phyloP scores from a whole-genome alignment of 192 early-diverging fungal species.

The Backusella tuberculispora region DNA sequence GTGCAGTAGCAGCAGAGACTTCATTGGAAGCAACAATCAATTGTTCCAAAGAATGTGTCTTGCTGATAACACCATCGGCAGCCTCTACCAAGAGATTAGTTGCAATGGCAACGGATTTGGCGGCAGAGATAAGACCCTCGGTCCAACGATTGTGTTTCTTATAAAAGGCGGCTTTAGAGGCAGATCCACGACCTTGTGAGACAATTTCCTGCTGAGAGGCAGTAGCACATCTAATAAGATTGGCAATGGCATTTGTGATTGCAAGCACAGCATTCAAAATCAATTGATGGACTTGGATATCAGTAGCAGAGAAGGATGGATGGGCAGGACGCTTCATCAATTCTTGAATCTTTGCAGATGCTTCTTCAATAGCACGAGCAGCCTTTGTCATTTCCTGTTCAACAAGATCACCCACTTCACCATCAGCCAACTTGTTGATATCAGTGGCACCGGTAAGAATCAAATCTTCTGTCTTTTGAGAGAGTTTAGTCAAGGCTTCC shows the following conservation, averaged over 20 bases:
- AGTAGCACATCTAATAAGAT: constrained; percentile 93
- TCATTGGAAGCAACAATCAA: constrained; percentile 98
- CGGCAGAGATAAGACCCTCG: constrained; percentile 96
- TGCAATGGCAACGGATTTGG: constrained; percentile 92
- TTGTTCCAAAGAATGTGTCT: constrained; percentile 90
- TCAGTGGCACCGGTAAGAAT: constrained; percentile 61
- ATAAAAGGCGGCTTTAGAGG: constrained; percentile 89
- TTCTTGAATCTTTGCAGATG: constrained; percentile 78
- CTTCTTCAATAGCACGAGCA: constrained; percentile 90
- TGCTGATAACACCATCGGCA: constrained; percentile 93
- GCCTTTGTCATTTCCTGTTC: constrained; percentile 94
- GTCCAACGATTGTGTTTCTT: constrained; percentile 99
- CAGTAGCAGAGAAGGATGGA: constrained; percentile 65
- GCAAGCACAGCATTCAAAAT: constrained; percentile 91
- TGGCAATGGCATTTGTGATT: constrained; percentile 91
- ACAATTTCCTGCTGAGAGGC: constrained; percentile 98
- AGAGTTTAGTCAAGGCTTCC: constrained; percentile 70
- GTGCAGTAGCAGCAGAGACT: constrained; percentile 94
- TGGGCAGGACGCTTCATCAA: constrained; percentile 81
- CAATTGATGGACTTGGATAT: constrained; percentile 89
- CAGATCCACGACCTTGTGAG: constrained; percentile 82
- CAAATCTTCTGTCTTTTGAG: constrained; percentile 77
- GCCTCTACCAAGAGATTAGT: constrained; percentile 92
- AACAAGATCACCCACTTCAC: constrained; percentile 90
- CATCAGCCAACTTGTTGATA: constrained; percentile 56